Evolutionary conservation across 495 filamentous ascomycete species (phyloP).

Genomic region (Penicillium longicatenatum): DNA sequence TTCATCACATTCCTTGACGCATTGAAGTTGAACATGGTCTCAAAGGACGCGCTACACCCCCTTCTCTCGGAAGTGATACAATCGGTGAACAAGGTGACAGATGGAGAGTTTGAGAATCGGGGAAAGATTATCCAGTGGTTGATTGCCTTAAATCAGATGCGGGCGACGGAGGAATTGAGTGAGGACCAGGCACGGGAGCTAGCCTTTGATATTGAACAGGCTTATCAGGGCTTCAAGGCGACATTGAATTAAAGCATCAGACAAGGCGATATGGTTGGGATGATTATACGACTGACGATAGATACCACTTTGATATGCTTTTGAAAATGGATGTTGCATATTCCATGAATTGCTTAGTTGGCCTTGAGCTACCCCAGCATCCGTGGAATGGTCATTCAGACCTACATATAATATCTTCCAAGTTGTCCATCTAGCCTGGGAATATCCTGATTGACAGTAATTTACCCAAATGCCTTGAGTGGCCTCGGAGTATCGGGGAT

Average conservation of each 20-base stretch:
- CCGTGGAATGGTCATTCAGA: background rate
- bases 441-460: too few relatives aligned
- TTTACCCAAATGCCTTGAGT: too few relatives aligned
- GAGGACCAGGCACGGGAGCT: constrained; percentile 88
- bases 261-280: constrained; percentile 13
- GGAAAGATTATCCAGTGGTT: constrained; percentile 98
- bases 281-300: constrained; percentile 17
- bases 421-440: too few relatives aligned
- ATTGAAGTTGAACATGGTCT: constrained; percentile 80
- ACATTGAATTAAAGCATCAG: constrained; percentile 52
- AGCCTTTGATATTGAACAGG: constrained; percentile 83
- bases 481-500: too few relatives aligned
- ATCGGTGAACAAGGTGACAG: constrained; percentile 93
- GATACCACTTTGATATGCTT: constrained; percentile 13
- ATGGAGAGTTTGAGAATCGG: constrained; percentile 87
- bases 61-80: constrained; percentile 93
- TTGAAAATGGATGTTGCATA: background rate
- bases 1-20: constrained; percentile 99
- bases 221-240: constrained; percentile 88
- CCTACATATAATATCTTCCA: background rate
- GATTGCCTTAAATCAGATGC: constrained; percentile 96
- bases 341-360: background rate
- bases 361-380: background rate
- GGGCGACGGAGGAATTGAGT: constrained; percentile 84
- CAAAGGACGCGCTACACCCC: constrained; percentile 95